Conservation (phyloP, 2,329 filamentous ascomycete genomes). For the Orbilia quercus region DNA sequence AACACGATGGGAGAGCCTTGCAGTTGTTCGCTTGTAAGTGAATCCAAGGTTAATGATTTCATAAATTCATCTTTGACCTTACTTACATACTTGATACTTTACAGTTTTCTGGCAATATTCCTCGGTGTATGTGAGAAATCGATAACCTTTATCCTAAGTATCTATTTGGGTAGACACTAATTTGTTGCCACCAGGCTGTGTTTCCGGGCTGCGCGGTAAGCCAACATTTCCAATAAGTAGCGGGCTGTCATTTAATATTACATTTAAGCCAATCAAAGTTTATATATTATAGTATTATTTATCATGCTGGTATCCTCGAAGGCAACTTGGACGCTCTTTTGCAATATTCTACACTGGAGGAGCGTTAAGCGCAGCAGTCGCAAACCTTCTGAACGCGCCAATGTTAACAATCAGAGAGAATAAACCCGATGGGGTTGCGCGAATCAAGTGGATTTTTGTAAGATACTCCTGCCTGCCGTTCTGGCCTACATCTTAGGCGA, state of each 20-base stretch:
- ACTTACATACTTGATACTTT: neutral
- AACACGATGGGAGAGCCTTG: constrained; percentile 18
- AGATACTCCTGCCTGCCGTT: too few relatives aligned
- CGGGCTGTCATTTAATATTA: neutral
- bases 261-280: neutral
- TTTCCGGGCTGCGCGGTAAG: constrained; percentile 32
- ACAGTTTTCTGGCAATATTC: constrained; percentile 18
- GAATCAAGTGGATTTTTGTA: constrained; percentile 8
- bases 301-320: constrained; percentile 38
- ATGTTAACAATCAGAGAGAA: constrained; percentile 9
- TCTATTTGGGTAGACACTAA: neutral
- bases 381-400: constrained; percentile 25
- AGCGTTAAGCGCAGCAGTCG: constrained; percentile 13
- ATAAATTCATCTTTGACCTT: neutral
- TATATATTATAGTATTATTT: constrained; percentile 23
- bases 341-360: constrained; percentile 41
- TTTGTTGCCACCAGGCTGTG: neutral
- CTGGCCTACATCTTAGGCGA: too few relatives aligned
- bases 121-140: constrained; percentile 19
- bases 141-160: neutral
- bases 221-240: too few relatives aligned
- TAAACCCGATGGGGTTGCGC: constrained; percentile 14
- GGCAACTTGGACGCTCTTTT: constrained; percentile 21
- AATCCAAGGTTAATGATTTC: neutral
- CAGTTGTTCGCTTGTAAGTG: constrained; percentile 29